Evolutionary conservation across 768 basidiomycete species (phyloP).

Genomic region (Kwoniella europaea): DNA sequence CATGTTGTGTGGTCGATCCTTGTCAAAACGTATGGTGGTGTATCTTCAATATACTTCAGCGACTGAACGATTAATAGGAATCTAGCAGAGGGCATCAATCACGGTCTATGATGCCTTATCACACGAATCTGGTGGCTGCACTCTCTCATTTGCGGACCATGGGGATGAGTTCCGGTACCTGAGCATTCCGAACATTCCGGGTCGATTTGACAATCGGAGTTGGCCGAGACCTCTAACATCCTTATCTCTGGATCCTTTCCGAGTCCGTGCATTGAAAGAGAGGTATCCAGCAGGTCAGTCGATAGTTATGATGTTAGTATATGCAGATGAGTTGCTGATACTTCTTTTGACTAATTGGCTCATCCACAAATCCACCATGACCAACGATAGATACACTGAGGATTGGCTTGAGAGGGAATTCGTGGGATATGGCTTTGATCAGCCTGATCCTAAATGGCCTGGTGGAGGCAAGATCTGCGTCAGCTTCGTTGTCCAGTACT

Average conservation of each 20-base stretch:
- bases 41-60: too few species aligned
- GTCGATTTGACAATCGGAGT: not conserved
- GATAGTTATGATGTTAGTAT: too few species aligned
- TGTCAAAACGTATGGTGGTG: too few species aligned
- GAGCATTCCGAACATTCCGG: not conserved
- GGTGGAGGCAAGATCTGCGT: constrained; percentile 40
- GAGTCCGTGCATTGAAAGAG: not conserved
- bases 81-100: too few species aligned
- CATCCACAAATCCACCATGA: not conserved
- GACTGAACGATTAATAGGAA: too few species aligned
- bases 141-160: not conserved
- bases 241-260: not conserved
- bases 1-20: not conserved
- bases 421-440: constrained; percentile 37
- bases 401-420: constrained; percentile 40
- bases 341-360: not conserved
- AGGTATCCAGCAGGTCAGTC: too few species aligned
- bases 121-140: not conserved
- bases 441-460: constrained; percentile 36
- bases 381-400: constrained; percentile 25
- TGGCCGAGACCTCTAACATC: not conserved
- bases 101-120: too few species aligned
- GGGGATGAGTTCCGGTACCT: not conserved
- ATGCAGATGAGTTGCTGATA: too few species aligned
- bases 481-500: constrained; percentile 34